Evolutionary conservation across 2,329 filamentous ascomycete genomes (phyloP).

Genomic region (Alternaria alternata): DNA sequence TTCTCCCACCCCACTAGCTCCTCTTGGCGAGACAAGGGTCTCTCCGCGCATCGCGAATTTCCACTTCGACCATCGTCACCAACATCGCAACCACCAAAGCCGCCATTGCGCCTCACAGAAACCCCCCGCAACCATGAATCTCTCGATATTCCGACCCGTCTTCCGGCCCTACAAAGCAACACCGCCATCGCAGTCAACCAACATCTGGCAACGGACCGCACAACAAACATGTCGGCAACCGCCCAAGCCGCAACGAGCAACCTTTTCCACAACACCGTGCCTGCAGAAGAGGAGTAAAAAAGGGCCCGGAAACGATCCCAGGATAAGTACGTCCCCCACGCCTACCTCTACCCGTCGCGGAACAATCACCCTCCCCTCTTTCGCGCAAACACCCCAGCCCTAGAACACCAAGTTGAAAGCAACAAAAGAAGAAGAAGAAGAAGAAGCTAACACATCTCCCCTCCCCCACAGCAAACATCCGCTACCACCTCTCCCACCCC

Average conservation of each 20-base stretch:
- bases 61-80: neutral
- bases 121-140: conserved; percentile 31
- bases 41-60: conserved; percentile 6
- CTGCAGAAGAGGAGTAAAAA: conserved; percentile 40
- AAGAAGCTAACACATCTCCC: neutral
- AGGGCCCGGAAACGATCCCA: conserved; percentile 33
- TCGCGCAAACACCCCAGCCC: no score
- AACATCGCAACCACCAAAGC: neutral
- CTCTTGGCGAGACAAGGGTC: conserved; percentile 2
- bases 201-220: conserved; percentile 17
- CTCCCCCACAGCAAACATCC: conserved; percentile 57
- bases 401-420: no score
- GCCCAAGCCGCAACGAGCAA: conserved; percentile 11
- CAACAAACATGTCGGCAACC: conserved; percentile 20
- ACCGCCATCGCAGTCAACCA: conserved; percentile 16
- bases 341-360: no score
- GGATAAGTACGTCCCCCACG: conserved; percentile 40
- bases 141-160: conserved; percentile 35
- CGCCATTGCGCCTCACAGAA: conserved; percentile 4
- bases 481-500: conserved; percentile 75
- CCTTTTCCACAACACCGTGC: conserved; percentile 43
- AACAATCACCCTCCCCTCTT: no score
- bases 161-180: conserved; percentile 28
- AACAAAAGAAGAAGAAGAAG: neutral
- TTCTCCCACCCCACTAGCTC: neutral